Percentiles rank a stretch among this genome's conserved stretches.
Conservation (phyloP, 805 yeast genomes). For the Zygosaccharomyces pseudorouxii region DNA sequence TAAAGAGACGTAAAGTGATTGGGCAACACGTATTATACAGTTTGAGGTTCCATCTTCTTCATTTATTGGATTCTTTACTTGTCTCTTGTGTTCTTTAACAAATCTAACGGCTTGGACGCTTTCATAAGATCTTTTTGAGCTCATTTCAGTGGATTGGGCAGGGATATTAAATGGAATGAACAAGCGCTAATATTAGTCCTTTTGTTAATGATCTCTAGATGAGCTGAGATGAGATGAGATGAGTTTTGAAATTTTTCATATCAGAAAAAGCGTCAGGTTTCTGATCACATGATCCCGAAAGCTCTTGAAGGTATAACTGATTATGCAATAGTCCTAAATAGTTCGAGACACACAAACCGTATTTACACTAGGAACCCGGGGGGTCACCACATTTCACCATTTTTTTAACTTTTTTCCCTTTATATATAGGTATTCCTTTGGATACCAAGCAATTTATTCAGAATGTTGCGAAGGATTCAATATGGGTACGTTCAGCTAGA, state of each 20-base stretch:
- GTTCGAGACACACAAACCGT: too few species aligned
- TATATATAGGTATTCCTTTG: too few species aligned
- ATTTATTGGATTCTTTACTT: slow-evolving; percentile 27
- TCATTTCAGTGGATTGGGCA: background rate
- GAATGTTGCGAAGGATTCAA: too few species aligned
- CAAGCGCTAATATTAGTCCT: background rate
- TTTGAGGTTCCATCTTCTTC: slow-evolving; percentile 30
- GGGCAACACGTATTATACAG: slow-evolving; percentile 33
- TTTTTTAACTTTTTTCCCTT: too few species aligned
- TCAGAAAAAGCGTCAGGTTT: background rate
- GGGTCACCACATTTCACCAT: too few species aligned
- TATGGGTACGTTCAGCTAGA: too few species aligned
- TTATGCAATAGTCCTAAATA: background rate
- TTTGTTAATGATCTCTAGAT: background rate
- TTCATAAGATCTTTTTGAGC: slow-evolving; percentile 27
- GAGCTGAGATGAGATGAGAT: slow-evolving; percentile 14
- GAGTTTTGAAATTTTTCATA: slow-evolving; percentile 10
- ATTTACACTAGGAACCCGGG: too few species aligned
- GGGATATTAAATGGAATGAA: background rate
- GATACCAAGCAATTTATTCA: too few species aligned
- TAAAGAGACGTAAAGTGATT: slow-evolving; percentile 68
- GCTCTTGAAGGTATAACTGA: too few species aligned
- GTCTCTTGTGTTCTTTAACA: slow-evolving; percentile 29
- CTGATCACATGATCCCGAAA: background rate
- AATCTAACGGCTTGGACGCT: slow-evolving; percentile 20